Percentiles rank a stretch among this genome's conserved stretches.
phyloP scores from a whole-genome alignment of 1,284 basidiomycete genomes.

The Trichosporon asahii region DNA sequence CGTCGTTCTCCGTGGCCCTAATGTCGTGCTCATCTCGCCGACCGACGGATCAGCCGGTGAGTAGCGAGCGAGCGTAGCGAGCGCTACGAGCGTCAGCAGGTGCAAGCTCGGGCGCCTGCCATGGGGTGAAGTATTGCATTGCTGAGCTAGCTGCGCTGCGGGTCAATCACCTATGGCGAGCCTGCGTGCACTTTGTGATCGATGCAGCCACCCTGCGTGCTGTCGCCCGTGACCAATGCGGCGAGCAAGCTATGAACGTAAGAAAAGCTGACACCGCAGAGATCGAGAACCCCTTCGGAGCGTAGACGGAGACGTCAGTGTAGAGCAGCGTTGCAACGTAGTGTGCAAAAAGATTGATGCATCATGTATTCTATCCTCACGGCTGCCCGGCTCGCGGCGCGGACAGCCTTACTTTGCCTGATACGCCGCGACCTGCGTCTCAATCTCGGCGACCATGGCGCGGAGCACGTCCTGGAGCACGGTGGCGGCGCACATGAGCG shows the following conservation, averaged over 20 bases:
- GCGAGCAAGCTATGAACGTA: no score
- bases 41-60: constrained; percentile 76
- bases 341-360: not conserved
- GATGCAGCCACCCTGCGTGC: no score
- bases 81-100: no score
- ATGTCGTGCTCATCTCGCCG: constrained; percentile 85
- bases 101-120: no score
- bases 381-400: not conserved
- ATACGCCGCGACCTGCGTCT: constrained; percentile 17
- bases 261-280: no score
- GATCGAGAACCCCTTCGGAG: constrained; percentile 51
- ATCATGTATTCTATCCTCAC: constrained; percentile 8
- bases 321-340: not conserved
- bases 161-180: no score
- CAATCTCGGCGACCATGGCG: constrained; percentile 22
- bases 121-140: no score
- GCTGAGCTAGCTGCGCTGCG: no score
- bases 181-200: no score
- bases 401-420: constrained; percentile 10
- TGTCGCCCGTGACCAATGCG: no score
- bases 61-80: constrained; percentile 18
- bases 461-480: constrained; percentile 24
- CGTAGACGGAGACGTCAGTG: constrained; percentile 6
- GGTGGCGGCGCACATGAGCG: constrained; percentile 15
- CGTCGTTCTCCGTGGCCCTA: constrained; percentile 84